Conservation (phyloP, 306 rosid species). For the Quercus dentata region DNA sequence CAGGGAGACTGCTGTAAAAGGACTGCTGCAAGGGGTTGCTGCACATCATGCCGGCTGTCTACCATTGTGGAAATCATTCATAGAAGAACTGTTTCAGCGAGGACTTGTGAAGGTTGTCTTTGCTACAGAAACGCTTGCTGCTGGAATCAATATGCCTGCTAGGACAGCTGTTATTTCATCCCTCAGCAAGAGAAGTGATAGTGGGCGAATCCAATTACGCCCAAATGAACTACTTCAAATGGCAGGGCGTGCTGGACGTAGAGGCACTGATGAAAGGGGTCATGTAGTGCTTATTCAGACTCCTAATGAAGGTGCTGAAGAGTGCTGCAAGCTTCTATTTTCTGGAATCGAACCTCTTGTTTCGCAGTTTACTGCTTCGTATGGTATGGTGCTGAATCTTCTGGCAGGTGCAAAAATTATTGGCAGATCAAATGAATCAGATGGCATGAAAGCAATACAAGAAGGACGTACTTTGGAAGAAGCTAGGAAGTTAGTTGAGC, state of each 20-base stretch:
- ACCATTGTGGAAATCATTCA: constrained; percentile 91
- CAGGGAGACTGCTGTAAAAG: constrained; percentile 78
- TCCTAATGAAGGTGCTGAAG: constrained; percentile 91
- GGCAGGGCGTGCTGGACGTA: constrained; percentile 99
- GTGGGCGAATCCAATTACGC: constrained; percentile 61
- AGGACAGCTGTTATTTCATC: constrained; percentile 91
- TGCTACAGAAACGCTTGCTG: constrained; percentile 97
- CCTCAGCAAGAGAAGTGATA: constrained; percentile 77
- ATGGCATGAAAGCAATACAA: constrained; percentile 36
- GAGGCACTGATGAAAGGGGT: constrained; percentile 85
- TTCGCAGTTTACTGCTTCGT: constrained; percentile 95
- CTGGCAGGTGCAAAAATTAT: constrained; percentile 83
- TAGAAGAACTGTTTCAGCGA: constrained; percentile 88
- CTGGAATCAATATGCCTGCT: constrained; percentile 98
- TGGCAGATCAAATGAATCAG: constrained; percentile 52
- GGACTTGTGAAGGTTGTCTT: constrained; percentile 97
- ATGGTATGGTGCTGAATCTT: constrained; percentile 97
- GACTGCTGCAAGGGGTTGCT: constrained; percentile 85
- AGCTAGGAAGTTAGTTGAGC: constrained; percentile 96
- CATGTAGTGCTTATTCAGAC: constrained; percentile 87
- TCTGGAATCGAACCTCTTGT: constrained; percentile 90
- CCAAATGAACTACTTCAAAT: constrained; percentile 94
- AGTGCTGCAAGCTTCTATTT: constrained; percentile 87
- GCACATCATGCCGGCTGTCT: constrained; percentile 99
- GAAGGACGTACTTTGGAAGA: constrained; percentile 82